Conservation (phyloP, 2,329 filamentous ascomycete species). For the Talaromyces sp. region DNA sequence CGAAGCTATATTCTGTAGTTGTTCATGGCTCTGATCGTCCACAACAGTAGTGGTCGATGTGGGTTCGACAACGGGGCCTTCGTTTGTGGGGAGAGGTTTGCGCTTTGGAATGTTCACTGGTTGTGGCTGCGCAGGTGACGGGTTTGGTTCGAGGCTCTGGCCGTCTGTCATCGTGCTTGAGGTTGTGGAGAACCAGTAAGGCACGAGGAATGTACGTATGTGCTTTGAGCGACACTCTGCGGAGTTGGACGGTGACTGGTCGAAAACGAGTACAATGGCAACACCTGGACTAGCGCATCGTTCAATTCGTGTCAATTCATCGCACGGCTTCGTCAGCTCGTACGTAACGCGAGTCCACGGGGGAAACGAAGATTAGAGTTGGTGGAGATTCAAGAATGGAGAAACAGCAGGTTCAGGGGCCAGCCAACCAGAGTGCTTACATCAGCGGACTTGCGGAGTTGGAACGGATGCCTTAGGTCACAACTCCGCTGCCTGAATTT, state of each 20-base stretch:
- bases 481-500: background rate
- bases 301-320: background rate
- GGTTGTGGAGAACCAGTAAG: slow-evolving; percentile 7
- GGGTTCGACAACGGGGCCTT: background rate
- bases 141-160: background rate
- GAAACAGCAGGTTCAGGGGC: background rate
- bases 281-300: background rate
- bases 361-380: background rate
- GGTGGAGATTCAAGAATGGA: background rate
- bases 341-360: background rate
- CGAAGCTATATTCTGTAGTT: background rate
- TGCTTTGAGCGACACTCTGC: background rate
- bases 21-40: background rate
- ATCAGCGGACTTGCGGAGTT: slow-evolving; percentile 9
- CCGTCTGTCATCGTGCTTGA: slow-evolving; percentile 2
- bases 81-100: slow-evolving; percentile 13
- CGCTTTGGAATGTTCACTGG: slow-evolving; percentile 10
- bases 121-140: background rate
- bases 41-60: background rate
- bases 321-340: background rate
- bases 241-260: background rate
- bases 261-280: background rate
- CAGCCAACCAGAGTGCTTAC: slow-evolving; percentile 3
- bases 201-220: slow-evolving; percentile 1
- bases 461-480: background rate